Percentiles rank a stretch among this genome's conserved stretches.
Evolutionary conservation across 768 basidiomycete species (phyloP).

Genomic region (Mrakia blollopis): DNA sequence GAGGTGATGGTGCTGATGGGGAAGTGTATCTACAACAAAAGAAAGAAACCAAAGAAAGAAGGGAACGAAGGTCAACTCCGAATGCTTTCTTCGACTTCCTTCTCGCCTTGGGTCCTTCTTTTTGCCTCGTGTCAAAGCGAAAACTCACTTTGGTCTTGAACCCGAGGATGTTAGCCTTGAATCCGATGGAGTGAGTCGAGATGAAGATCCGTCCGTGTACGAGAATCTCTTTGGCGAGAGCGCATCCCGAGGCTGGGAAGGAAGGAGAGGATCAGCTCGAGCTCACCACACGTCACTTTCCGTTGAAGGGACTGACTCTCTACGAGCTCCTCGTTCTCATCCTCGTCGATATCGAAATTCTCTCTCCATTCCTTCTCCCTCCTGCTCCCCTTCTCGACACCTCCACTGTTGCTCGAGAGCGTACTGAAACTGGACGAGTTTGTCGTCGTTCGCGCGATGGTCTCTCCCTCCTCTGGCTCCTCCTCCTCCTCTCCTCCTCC

Average conservation of each 20-base stretch:
- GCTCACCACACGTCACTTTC: background rate
- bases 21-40: constrained; percentile 28
- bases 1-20: constrained; percentile 28
- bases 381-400: constrained; percentile 19
- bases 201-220: constrained; percentile 37
- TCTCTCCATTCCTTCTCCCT: constrained; percentile 37
- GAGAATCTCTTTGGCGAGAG: constrained; percentile 36
- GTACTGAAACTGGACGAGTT: background rate
- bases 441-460: background rate
- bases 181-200: constrained; percentile 31
- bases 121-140: background rate
- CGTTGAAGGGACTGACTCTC: constrained; percentile 32
- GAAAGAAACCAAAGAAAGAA: background rate
- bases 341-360: constrained; percentile 28
- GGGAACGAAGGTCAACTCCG: background rate
- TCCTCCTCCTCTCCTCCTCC: background rate
- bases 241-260: constrained; percentile 34
- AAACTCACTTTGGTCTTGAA: constrained; percentile 34
- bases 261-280: background rate
- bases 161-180: constrained; percentile 37
- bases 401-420: background rate
- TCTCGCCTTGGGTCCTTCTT: too few species aligned
- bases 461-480: background rate
- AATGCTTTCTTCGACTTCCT: background rate
- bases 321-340: constrained; percentile 33